These are phyloP conservation scores for Candida dubliniensis DNA, from an alignment of 1,139 yeast genomes.

Conservation along the genomic window DNA sequence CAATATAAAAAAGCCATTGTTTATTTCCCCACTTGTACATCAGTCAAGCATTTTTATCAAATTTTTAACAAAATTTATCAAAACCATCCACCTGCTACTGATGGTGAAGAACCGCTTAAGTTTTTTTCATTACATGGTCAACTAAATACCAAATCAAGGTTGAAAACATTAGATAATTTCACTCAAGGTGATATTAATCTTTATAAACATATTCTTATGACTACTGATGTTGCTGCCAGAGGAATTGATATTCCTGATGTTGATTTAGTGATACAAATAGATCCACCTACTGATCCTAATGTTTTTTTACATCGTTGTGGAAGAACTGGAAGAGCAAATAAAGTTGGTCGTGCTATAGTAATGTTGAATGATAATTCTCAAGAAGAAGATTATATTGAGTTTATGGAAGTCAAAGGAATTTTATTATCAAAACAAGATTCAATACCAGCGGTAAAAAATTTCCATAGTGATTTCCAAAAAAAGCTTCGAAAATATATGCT, in stretches of 20 bases:
- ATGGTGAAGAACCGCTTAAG: conserved; percentile 28
- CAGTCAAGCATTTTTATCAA: conserved; percentile 74
- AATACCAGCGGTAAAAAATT: conserved; percentile 21
- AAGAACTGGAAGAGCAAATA: conserved; percentile 89
- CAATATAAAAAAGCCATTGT: conserved; percentile 77
- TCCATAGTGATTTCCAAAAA: conserved; percentile 25
- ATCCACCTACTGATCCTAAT: conserved; percentile 90
- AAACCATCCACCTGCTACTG: not conserved
- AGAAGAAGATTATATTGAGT: conserved; percentile 81
- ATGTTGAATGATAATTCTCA: conserved; percentile 64
- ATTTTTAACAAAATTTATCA: conserved; percentile 37
- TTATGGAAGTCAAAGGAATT: conserved; percentile 75
- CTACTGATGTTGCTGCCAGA: conserved; percentile 89
- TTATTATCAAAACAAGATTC: conserved; percentile 37
- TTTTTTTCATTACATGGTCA: conserved; percentile 85
- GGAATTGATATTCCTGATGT: conserved; percentile 94
- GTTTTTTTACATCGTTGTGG: conserved; percentile 89
- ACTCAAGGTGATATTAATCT: conserved; percentile 43
- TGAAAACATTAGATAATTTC: conserved; percentile 66
- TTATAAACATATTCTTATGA: conserved; percentile 62
- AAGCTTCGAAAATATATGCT: conserved; percentile 58
- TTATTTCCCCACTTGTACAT: conserved; percentile 85
- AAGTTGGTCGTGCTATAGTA: conserved; percentile 74
- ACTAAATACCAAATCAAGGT: conserved; percentile 68
- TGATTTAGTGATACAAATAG: conserved; percentile 81